Evolutionary conservation across 495 filamentous ascomycete genomes (phyloP), one percentile per base, ranked within the genome.

Genomic region (Penicillium longicatenatum): DNA sequence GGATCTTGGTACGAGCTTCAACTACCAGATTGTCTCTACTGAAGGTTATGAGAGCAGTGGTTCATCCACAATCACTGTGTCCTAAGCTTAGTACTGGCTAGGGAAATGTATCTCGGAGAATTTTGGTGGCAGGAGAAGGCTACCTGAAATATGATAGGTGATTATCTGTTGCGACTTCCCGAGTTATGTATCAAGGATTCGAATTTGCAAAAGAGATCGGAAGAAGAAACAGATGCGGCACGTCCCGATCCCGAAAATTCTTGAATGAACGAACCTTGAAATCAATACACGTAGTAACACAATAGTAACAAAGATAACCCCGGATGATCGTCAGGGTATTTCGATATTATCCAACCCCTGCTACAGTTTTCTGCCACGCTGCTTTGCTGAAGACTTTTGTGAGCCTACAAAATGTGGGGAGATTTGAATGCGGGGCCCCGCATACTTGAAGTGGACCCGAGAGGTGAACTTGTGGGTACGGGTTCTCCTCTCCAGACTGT

Each of bases 21-120:
- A 86, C 68, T 86, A 86, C 69, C 80, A 83, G 75, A 85, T 86
- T 60, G 67, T 88, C 9, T 79, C 80, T 6, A 84, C 79, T 1
- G 84, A 87, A 68, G 83, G 84, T 10, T 86, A 86, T 60, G 65
- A 74, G 60, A 80, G 76, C 66, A 83, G 76, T 60, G 82, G 82
- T 0, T 78, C 71, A 14, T 64, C 82, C 17, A 48, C 55, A 19
- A 82, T 84, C 54, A 85, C 76, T 19, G 81, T 84, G 55, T 71
- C 61, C 2, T 61, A 22, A 59, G 12, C 14, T 1, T 7, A 16
- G 7, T 39, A 35, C 12, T 35, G 31, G 31, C 8, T 35, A 9
- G 12, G 31, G 31, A 11, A 11, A 10, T 35, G 0, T 2, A 1
- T 9, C 31, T 1, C 1, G 31, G 1, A 10, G 31, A 9, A 11